Percentiles rank a stretch among this genome's conserved stretches.
phyloP scores from a whole-genome alignment of 352 stramenopile genomes.

The Phytopythium aichiense region DNA sequence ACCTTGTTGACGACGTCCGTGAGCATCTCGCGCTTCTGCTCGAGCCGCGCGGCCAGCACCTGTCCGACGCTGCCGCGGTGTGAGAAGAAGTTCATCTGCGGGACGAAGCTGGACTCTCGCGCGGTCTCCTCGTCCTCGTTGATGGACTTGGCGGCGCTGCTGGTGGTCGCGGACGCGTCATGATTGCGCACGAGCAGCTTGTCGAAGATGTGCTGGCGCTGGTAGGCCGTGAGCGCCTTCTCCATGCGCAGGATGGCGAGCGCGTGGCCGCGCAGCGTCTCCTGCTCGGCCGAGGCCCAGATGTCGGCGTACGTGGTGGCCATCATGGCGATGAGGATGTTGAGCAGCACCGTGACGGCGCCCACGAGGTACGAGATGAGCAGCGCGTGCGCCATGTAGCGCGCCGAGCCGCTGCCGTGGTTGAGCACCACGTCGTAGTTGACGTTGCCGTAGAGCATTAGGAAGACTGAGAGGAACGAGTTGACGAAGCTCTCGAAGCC shows the following conservation, averaged over 20 bases:
- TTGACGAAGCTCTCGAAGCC: conserved; percentile 60
- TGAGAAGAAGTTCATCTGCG: background rate
- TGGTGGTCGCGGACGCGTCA: background rate
- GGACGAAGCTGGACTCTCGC: background rate
- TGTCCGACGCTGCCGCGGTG: background rate
- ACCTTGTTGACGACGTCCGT: conserved; percentile 2
- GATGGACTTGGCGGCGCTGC: background rate
- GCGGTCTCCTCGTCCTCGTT: background rate
- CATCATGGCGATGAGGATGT: conserved; percentile 77
- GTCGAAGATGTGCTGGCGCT: background rate
- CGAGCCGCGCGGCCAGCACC: conserved; percentile 2
- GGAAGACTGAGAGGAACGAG: conserved; percentile 66
- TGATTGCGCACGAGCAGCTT: background rate
- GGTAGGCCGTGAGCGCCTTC: conserved; percentile 22
- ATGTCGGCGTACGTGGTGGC: conserved; percentile 55
- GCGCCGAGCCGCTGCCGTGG: conserved; percentile 29
- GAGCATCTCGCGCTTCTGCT: conserved; percentile 7
- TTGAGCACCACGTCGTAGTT: conserved; percentile 44
- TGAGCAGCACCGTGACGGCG: conserved; percentile 61
- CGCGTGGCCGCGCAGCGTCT: conserved; percentile 51
- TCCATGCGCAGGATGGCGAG: conserved; percentile 53
- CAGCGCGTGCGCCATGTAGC: conserved; percentile 47
- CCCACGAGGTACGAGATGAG: conserved; percentile 48
- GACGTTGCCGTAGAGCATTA: conserved; percentile 71
- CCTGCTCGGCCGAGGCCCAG: conserved; percentile 49